Evolutionary conservation across 345 rosid genomes (phyloP), one percentile per base, ranked within the genome.

Genomic region (Ceriops zippeliana): DNA sequence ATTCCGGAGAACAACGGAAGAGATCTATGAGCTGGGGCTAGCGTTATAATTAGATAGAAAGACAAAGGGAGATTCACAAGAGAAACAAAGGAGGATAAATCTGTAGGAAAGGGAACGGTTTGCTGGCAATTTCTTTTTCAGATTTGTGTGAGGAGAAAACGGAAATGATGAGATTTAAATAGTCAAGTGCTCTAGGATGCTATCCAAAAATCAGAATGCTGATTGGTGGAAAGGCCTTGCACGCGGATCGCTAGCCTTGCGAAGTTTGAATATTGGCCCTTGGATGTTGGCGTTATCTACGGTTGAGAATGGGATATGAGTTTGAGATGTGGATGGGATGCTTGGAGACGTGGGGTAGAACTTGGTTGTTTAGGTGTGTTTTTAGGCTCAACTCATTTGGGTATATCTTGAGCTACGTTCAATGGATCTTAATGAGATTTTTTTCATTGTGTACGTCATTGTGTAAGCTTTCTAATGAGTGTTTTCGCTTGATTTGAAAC

Each of bases 351-450:
- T 24, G 57, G 49, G 56, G 65, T 21, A 22, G 70, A 31, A 54
- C 69, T 63, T 64, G 62, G 72, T 64, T 63, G 64, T 64, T 73
- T 81, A 65, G 83, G 84, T 92, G 98, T 92, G 96, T 86, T 92
- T 92, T 84, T 88, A 64, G 75, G 68, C 70, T 80, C 20, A 66
- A 79, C 79, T 84, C 5, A 72, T 65, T 42, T 71, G 24, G 17
- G 28, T 60, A 63, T 80, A 80, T 77, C 79, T 85, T 57, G 56
- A 65, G 27, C 1, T 73, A 2, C 49, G 69, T 1, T 72, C 4
- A 0, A 71, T 72, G 73, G 46, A 84, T 65, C 74, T 71, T 4
- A 6, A 0, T 76, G 62, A 61, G 16, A 5, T 68, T 79, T 83
- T 30, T 28, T 68, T 21, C 66, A 37, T 16, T 61, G 42, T 64